Conservation (phyloP, 2,329 filamentous ascomycete genomes). For the Alternaria conjuncta region DNA sequence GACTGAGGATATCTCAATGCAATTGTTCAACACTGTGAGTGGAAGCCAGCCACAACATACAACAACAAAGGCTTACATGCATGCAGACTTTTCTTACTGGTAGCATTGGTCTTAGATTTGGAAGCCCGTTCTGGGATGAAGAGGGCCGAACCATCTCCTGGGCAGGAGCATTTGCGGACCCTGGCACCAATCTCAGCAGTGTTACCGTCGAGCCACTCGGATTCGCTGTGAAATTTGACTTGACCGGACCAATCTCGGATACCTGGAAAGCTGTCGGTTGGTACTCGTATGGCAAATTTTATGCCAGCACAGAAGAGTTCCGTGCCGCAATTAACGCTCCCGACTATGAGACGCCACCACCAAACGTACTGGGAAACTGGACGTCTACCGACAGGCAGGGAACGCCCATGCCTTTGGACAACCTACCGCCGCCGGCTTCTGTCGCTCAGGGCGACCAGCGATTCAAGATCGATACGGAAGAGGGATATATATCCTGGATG, state of each 20-base stretch:
- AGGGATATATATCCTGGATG: constrained; percentile 60
- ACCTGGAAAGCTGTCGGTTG: constrained; percentile 61
- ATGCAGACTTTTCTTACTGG: constrained; percentile 23
- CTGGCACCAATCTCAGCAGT: constrained; percentile 51
- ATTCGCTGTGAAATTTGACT: constrained; percentile 52
- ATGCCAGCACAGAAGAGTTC: constrained; percentile 58
- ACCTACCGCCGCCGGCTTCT: constrained; percentile 60
- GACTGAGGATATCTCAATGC: constrained; percentile 26
- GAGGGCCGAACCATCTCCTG: constrained; percentile 56
- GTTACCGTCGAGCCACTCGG: constrained; percentile 56
- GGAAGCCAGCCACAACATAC: background rate
- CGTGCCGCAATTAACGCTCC: constrained; percentile 52
- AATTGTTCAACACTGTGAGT: constrained; percentile 33
- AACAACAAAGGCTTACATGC: background rate
- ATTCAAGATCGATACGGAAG: constrained; percentile 52
- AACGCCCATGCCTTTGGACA: constrained; percentile 53
- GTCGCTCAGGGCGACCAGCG: constrained; percentile 53
- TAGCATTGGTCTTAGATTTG: constrained; percentile 27
- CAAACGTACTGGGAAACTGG: constrained; percentile 59
- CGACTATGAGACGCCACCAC: constrained; percentile 55
- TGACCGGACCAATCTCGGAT: constrained; percentile 59
- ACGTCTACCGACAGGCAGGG: constrained; percentile 53
- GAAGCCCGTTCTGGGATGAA: constrained; percentile 33
- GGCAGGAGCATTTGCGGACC: constrained; percentile 55
- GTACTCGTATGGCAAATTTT: constrained; percentile 63